Evolutionary conservation across 257 asterid species (phyloP).

Genomic region (Nicotiana tomentosiformis): DNA sequence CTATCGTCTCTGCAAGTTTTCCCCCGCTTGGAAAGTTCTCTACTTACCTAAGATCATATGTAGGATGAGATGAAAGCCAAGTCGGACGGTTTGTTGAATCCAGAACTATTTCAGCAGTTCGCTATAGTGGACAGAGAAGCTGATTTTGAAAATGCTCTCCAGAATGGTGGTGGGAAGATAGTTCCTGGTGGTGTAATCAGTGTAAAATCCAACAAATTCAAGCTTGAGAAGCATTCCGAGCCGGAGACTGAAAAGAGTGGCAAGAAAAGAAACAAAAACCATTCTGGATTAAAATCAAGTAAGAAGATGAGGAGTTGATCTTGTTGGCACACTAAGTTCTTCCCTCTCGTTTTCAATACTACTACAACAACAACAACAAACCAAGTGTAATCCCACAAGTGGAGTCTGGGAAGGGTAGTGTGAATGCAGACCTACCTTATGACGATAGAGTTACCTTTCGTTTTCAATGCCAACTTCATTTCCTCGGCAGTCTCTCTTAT

Average conservation of each 20-base stretch:
- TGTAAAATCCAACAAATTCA: constrained; percentile 46
- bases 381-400: too few relatives aligned
- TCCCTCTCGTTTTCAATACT: background rate
- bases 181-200: constrained; percentile 50
- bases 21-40: background rate
- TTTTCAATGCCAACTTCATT: background rate
- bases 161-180: constrained; percentile 42
- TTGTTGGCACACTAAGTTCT: background rate
- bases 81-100: constrained; percentile 40
- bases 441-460: too few relatives aligned
- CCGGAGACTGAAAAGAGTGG: constrained; percentile 32
- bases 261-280: constrained; percentile 52
- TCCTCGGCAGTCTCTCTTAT: too few relatives aligned
- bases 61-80: constrained; percentile 57
- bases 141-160: constrained; percentile 70
- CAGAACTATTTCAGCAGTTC: constrained; percentile 56
- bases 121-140: constrained; percentile 65
- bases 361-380: too few relatives aligned
- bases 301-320: constrained; percentile 47
- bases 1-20: background rate
- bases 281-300: constrained; percentile 43
- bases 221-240: background rate
- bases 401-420: too few relatives aligned
- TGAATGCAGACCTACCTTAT: too few relatives aligned
- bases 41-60: constrained; percentile 5